Evolutionary conservation across 1,284 basidiomycete genomes (phyloP).

Genomic region (Coniophora puteana): DNA sequence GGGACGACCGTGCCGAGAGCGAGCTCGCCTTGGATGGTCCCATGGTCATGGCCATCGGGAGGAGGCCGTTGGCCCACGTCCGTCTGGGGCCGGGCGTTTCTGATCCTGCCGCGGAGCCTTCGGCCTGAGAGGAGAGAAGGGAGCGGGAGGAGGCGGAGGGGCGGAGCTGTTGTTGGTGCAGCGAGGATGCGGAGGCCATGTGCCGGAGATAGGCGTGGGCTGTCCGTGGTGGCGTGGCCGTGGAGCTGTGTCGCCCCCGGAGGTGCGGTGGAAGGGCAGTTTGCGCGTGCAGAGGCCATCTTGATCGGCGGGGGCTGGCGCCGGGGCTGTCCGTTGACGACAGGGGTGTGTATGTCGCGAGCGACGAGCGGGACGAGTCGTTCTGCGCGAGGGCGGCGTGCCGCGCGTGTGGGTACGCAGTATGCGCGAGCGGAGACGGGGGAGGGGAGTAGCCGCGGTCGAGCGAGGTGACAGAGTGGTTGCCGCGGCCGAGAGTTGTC

Average conservation of each 20-base stretch:
- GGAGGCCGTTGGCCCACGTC: conserved; percentile 30
- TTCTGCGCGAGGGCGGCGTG: conserved; percentile 19
- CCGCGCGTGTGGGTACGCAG: conserved; percentile 12
- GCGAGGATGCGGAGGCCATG: conserved; percentile 57
- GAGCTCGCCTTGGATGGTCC: conserved; percentile 57
- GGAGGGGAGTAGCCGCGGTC: conserved; percentile 22
- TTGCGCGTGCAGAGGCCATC: conserved; percentile 4
- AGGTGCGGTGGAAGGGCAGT: conserved; percentile 16
- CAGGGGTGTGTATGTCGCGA: conserved; percentile 17
- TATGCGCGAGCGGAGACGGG: conserved; percentile 29
- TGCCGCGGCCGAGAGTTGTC: conserved; percentile 10
- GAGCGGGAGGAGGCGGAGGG: conserved; percentile 13
- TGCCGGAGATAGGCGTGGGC: conserved; percentile 65
- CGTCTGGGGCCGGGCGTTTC: conserved; percentile 10
- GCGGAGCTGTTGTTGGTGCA: conserved; percentile 8
- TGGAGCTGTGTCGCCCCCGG: conserved; percentile 21
- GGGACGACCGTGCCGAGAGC: background rate
- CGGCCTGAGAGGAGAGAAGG: conserved; percentile 25
- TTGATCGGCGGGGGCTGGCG: conserved; percentile 11
- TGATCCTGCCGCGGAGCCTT: conserved; percentile 18
- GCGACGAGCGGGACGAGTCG: too few species aligned
- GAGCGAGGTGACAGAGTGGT: conserved; percentile 17
- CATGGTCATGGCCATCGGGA: conserved; percentile 59
- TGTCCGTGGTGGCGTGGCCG: conserved; percentile 21
- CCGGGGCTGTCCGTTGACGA: conserved; percentile 11